Evolutionary conservation across 2,329 filamentous ascomycete species (phyloP).

Genomic region (Colletotrichum abscissum): DNA sequence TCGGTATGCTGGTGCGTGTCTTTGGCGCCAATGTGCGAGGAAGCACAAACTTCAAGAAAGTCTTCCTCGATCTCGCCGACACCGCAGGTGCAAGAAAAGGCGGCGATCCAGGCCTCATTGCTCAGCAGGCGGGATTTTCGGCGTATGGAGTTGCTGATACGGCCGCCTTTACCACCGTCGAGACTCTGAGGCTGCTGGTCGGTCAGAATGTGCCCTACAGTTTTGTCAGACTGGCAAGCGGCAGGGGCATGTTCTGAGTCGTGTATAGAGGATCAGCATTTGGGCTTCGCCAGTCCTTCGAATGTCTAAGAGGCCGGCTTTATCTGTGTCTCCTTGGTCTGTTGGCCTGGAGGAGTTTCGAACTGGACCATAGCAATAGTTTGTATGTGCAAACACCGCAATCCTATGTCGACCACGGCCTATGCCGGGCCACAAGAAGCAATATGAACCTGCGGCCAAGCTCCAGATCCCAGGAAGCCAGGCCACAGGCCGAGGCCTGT

Average conservation of each 20-base stretch:
- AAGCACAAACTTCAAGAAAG: slow-evolving; percentile 63
- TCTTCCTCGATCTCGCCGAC: slow-evolving; percentile 84
- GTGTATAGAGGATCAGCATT: background rate
- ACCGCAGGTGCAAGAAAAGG: slow-evolving; percentile 69
- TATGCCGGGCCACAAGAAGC: background rate
- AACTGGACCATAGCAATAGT: background rate
- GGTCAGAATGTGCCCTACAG: slow-evolving; percentile 90
- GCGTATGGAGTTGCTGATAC: slow-evolving; percentile 85
- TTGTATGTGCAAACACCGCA: background rate
- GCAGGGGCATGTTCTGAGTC: slow-evolving; percentile 59
- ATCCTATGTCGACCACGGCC: background rate
- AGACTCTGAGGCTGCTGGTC: slow-evolving; percentile 81
- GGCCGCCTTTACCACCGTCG: slow-evolving; percentile 85
- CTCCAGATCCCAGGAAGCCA: background rate
- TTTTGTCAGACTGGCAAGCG: slow-evolving; percentile 81
- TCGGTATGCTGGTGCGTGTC: slow-evolving; percentile 80
- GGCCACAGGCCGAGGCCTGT: background rate
- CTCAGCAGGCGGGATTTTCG: slow-evolving; percentile 80
- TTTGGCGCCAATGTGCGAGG: slow-evolving; percentile 63
- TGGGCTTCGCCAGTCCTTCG: background rate
- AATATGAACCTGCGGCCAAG: background rate
- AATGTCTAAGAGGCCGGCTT: background rate
- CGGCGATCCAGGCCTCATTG: slow-evolving; percentile 75
- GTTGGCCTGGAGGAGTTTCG: background rate
- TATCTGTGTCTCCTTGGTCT: background rate